These are phyloP conservation scores for Aspergillus sparsus DNA, from an alignment of 495 filamentous ascomycete genomes.

Conservation along the genomic window DNA sequence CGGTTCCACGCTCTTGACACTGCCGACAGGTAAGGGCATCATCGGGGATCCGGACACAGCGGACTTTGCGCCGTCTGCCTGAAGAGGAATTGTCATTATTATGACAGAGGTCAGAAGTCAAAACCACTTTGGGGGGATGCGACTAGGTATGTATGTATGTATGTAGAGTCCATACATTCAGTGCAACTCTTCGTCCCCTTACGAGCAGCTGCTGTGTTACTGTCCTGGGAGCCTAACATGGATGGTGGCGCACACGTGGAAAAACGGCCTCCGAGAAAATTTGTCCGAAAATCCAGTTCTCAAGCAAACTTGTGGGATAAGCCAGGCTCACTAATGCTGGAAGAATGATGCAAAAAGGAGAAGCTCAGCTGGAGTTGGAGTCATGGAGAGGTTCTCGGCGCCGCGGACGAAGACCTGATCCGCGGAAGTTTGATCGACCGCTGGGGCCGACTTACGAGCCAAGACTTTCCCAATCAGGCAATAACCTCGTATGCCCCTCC, in stretches of 20 bases:
- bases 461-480: conserved; percentile 6
- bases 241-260: conserved; percentile 2
- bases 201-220: conserved; percentile 13
- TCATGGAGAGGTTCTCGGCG: not conserved
- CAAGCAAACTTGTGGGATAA: too few species aligned
- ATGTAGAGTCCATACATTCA: conserved; percentile 34
- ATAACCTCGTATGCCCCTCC: not conserved
- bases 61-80: conserved; percentile 35
- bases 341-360: not conserved
- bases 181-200: conserved; percentile 46
- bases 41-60: conserved; percentile 29
- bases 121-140: not conserved
- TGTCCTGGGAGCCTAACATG: conserved; percentile 11
- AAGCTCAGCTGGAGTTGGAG: not conserved
- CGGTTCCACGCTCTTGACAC: conserved; percentile 27
- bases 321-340: not conserved
- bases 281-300: conserved; percentile 2
- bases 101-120: too few species aligned
- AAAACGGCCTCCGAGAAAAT: conserved; percentile 1
- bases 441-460: not conserved
- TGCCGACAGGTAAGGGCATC: conserved; percentile 25
- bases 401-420: conserved; percentile 21
- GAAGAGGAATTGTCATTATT: not conserved
- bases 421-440: conserved; percentile 11
- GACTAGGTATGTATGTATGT: not conserved